Evolutionary conservation across 2,329 filamentous ascomycete genomes (phyloP).

Genomic region (Ophiostoma quercus): DNA sequence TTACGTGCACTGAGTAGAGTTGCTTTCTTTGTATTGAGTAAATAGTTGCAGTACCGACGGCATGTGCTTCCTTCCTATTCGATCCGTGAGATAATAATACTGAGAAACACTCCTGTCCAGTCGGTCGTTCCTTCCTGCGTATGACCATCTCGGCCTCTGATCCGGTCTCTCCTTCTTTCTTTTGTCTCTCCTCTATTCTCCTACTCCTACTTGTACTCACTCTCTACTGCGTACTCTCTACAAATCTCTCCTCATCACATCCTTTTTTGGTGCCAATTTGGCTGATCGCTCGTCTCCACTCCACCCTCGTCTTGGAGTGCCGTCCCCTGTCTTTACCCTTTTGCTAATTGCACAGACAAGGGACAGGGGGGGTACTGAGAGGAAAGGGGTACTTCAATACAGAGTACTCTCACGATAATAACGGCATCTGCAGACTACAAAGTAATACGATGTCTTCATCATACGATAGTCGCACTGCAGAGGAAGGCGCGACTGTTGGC

Average conservation of each 20-base stretch:
- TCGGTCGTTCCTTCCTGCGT: background rate
- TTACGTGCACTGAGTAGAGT: background rate
- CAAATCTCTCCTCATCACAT: slow-evolving; percentile 14
- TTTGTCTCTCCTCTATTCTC: background rate
- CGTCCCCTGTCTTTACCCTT: slow-evolving; percentile 17
- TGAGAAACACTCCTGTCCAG: background rate
- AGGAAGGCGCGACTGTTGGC: background rate
- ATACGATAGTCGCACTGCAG: background rate
- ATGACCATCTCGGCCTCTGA: background rate
- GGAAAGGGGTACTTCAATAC: too few relatives aligned
- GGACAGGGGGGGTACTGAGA: background rate
- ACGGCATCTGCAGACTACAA: background rate
- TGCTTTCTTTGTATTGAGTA: background rate
- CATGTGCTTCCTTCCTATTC: slow-evolving; percentile 1
- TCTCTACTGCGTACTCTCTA: too few relatives aligned
- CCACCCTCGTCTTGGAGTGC: slow-evolving; percentile 19
- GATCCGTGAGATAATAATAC: too few relatives aligned
- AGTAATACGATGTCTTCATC: background rate
- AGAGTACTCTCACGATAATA: background rate
- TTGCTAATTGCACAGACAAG: slow-evolving; percentile 21
- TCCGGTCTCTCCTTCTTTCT: background rate
- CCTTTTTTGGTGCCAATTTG: slow-evolving; percentile 22
- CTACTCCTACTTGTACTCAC: background rate
- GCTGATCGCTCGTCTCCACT: slow-evolving; percentile 22
- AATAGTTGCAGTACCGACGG: too few relatives aligned